Conservation (phyloP, 805 yeast genomes). For the Lipomyces orientalis region DNA sequence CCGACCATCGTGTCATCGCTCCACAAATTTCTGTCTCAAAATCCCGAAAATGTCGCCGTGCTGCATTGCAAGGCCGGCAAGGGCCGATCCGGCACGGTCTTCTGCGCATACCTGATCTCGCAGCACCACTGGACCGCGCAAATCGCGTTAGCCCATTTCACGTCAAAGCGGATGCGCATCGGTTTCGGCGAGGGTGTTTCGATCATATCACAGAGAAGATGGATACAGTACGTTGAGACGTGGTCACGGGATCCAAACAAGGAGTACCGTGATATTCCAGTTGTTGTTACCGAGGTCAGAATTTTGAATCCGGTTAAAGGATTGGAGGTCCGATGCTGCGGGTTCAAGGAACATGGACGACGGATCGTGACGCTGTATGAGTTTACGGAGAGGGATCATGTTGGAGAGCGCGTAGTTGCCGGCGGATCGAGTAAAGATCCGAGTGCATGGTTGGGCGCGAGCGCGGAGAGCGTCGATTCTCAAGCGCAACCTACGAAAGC, state of each 20-base stretch:
- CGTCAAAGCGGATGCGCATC: slow-evolving; percentile 60
- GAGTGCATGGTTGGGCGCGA: not conserved
- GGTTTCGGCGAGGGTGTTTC: slow-evolving; percentile 71
- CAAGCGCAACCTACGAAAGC: not conserved
- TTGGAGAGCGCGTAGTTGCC: slow-evolving; percentile 8
- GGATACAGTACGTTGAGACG: slow-evolving; percentile 61
- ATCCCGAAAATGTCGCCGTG: slow-evolving; percentile 59
- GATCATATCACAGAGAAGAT: slow-evolving; percentile 70
- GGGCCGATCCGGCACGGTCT: slow-evolving; percentile 84
- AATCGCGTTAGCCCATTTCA: slow-evolving; percentile 60
- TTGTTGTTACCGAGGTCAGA: slow-evolving; percentile 35
- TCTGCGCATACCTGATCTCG: slow-evolving; percentile 72
- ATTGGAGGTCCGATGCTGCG: slow-evolving; percentile 37
- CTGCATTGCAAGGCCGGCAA: slow-evolving; percentile 91
- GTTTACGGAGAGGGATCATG: slow-evolving; percentile 26
- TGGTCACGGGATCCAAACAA: slow-evolving; percentile 40
- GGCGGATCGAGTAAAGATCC: not conserved
- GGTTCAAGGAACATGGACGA: slow-evolving; percentile 34
- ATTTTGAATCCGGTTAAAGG: slow-evolving; percentile 36
- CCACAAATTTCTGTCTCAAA: slow-evolving; percentile 48
- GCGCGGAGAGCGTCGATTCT: not conserved
- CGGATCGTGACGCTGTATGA: slow-evolving; percentile 28
- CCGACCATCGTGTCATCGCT: slow-evolving; percentile 54
- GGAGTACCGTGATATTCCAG: slow-evolving; percentile 35
- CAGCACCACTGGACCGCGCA: slow-evolving; percentile 48